Conservation (phyloP, 768 basidiomycete species). For the Pulveroboletus frians region DNA sequence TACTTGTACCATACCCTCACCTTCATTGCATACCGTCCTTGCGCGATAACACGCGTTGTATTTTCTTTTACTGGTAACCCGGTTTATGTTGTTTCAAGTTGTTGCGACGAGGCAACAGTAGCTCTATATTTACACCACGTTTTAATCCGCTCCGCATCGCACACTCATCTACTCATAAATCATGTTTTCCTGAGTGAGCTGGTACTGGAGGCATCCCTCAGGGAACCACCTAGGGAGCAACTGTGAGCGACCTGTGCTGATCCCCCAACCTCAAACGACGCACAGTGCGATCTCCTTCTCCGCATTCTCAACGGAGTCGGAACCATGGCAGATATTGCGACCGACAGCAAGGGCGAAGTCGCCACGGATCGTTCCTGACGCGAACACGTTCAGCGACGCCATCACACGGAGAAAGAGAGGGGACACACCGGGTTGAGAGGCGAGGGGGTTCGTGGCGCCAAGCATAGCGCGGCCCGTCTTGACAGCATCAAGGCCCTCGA, state of each 20-base stretch:
- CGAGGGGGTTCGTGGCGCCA: conserved; percentile 94
- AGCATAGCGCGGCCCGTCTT: conserved; percentile 96
- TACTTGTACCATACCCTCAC: conserved; percentile 25
- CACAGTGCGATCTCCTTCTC: conserved; percentile 94
- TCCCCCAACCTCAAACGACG: conserved; percentile 26
- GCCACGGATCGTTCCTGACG: conserved; percentile 88
- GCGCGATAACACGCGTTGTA: conserved; percentile 4
- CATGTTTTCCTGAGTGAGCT: conserved; percentile 59
- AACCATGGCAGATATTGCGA: conserved; percentile 91
- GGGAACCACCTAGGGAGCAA: conserved; percentile 75
- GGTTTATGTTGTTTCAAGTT: conserved; percentile 1
- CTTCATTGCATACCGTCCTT: conserved; percentile 18
- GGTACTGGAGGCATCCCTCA: conserved; percentile 73
- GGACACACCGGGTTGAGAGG: conserved; percentile 72
- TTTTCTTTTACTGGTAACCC: not conserved
- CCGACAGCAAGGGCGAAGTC: conserved; percentile 93
- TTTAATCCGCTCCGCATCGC: not conserved
- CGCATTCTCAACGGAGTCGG: conserved; percentile 81
- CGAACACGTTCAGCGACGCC: conserved; percentile 2
- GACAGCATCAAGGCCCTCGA: conserved; percentile 91
- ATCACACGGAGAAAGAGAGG: not conserved
- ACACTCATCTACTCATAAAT: conserved; percentile 63
- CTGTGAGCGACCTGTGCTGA: not conserved
- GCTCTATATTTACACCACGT: conserved; percentile 19
- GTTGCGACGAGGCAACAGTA: not conserved